Conservation (phyloP, 1,284 basidiomycete species). For the Cutaneotrichosporon dermatis region DNA sequence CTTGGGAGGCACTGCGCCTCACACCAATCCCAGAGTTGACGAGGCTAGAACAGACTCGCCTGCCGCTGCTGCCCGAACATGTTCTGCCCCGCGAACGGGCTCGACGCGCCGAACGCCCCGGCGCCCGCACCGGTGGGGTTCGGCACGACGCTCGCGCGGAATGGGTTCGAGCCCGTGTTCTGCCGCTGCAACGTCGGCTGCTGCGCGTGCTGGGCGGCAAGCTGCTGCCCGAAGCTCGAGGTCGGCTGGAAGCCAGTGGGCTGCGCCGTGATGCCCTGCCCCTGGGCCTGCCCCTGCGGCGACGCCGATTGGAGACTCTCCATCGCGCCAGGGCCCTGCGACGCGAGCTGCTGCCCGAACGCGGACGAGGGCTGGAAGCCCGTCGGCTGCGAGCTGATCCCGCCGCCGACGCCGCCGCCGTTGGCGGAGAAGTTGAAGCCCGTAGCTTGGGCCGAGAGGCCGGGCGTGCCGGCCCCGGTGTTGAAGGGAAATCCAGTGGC, state of each 20-base stretch:
- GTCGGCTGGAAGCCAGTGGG: constrained; percentile 67
- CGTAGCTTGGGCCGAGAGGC: too few relatives aligned
- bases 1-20: too few relatives aligned
- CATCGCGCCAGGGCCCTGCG: constrained; percentile 6
- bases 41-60: constrained; percentile 4
- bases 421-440: too few relatives aligned
- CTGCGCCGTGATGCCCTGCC: constrained; percentile 3
- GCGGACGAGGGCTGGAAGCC: too few relatives aligned
- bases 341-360: not conserved
- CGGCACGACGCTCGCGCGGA: constrained; percentile 23
- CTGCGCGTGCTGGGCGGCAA: constrained; percentile 51
- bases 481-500: constrained; percentile 23
- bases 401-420: too few relatives aligned
- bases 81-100: constrained; percentile 37
- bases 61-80: constrained; percentile 3
- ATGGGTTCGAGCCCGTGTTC: constrained; percentile 33
- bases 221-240: constrained; percentile 74
- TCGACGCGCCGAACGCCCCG: constrained; percentile 28
- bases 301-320: too few relatives aligned
- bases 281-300: too few relatives aligned
- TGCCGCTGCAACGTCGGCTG: constrained; percentile 12
- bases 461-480: not conserved
- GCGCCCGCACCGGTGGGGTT: not conserved
- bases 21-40: too few relatives aligned
- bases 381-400: too few relatives aligned